Base-by-base conservation (phyloP, 306 rosid species). In the Mimosa bimucronata region DNA sequence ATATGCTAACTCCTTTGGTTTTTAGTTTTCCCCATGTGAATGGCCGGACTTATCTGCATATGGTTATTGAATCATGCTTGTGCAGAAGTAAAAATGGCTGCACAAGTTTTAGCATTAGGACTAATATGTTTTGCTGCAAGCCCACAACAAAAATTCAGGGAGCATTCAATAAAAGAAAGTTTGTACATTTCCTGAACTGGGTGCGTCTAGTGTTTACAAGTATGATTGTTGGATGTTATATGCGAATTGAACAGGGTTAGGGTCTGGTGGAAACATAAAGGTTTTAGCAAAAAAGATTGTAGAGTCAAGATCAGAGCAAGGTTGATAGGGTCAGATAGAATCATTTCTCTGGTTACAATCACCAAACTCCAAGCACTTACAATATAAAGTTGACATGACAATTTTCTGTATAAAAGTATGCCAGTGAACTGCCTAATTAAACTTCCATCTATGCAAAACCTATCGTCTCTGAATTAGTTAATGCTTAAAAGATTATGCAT, bases 291-390 rank as follows among this genome's bases (percentile, higher is more conserved):
- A 44, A 25, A 45, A 38, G 57, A 28, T 42, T 58, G 81, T 37
- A 45, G 67, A 44, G 34, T 21, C 16, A 64, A 64, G 71, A 53
- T 77, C 71, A 77, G 46, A 57, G 79, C 40, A 41, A 82, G 46
- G 61, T 70, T 42, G 31, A 61, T 64, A 25, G 73, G 12, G 50
- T 55, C 48, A 11, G 48, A 44, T 6, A 31, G 34, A 62, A 46
- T 13, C 7, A 52, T 45, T 28, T 45, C 2, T 45, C 40, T 29
- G 16, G n/a, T 52, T 65, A 48, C n/a, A 30, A 68, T 69, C n/a
- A n/a, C n/a, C n/a, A n/a, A n/a, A n/a, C n/a, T n/a, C n/a, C n/a
- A n/a, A n/a, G n/a, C n/a, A n/a, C n/a, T n/a, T n/a, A n/a, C n/a
- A n/a, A n/a, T n/a, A n/a, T n/a, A n/a, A n/a, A n/a, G n/a, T n/a